A percentile compares a stretch with the other conserved stretches of the same genome.
Conservation (phyloP, 305 asterid species). For the Plantago lanceolata region DNA sequence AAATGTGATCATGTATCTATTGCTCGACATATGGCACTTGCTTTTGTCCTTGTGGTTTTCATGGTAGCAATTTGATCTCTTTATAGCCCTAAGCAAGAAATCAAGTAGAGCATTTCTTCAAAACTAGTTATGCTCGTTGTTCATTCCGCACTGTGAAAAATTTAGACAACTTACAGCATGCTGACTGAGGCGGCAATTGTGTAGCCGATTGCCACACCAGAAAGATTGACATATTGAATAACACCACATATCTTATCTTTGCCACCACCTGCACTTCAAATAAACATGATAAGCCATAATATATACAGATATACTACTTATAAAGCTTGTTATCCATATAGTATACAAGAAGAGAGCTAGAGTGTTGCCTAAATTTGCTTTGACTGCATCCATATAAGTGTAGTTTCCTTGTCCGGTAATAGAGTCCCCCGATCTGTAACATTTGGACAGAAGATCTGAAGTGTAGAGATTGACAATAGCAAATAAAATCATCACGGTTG, state of each 20-base stretch:
- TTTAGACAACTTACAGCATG: slow-evolving; percentile 38
- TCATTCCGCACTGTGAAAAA: background rate
- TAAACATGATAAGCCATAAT: background rate
- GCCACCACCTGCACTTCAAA: slow-evolving; percentile 32
- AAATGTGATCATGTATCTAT: slow-evolving; percentile 39
- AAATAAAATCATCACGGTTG: slow-evolving; percentile 31
- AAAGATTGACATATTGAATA: slow-evolving; percentile 38
- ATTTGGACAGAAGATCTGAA: slow-evolving; percentile 40
- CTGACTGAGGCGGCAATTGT: slow-evolving; percentile 52
- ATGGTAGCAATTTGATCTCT: slow-evolving; percentile 51
- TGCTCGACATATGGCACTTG: slow-evolving; percentile 31
- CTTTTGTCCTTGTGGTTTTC: slow-evolving; percentile 24
- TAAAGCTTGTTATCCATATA: too few relatives aligned
- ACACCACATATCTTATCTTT: slow-evolving; percentile 39
- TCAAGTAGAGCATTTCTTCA: background rate
- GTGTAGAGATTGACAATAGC: slow-evolving; percentile 39
- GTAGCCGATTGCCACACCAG: slow-evolving; percentile 56
- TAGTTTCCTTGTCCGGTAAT: slow-evolving; percentile 35
- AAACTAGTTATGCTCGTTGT: background rate
- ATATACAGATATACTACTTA: too few relatives aligned
- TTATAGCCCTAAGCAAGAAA: slow-evolving; percentile 31
- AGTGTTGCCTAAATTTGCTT: slow-evolving; percentile 35
- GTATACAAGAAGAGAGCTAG: background rate
- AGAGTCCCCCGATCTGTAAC: slow-evolving; percentile 38
- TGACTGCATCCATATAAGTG: slow-evolving; percentile 49